These are phyloP conservation scores for Pleurotus platypus DNA, from an alignment of 768 basidiomycete species.

Conservation along the genomic window DNA sequence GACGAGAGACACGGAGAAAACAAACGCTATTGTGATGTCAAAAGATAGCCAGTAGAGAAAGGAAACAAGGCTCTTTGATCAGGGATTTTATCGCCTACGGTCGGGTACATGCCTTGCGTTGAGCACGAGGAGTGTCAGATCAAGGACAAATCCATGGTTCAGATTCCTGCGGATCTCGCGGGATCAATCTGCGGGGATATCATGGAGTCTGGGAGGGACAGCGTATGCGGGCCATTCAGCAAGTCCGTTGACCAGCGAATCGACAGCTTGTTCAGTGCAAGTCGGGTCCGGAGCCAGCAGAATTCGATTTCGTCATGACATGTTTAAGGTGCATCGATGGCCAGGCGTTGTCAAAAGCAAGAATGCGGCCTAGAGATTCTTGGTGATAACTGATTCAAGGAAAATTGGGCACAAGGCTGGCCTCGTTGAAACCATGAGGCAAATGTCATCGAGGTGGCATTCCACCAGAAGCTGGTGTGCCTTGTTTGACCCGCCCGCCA, in stretches of 20 bases:
- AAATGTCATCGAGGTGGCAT: conserved; percentile 11
- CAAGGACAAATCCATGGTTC: conserved; percentile 16
- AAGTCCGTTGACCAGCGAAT: conserved; percentile 13
- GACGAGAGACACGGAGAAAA: conserved; percentile 17
- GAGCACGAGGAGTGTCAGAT: conserved; percentile 36
- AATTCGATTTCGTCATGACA: neutral
- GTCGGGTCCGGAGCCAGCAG: conserved; percentile 2
- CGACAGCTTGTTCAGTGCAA: neutral
- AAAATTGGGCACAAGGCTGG: conserved; percentile 24
- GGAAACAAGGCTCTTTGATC: conserved; percentile 13
- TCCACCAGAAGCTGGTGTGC: conserved; percentile 9
- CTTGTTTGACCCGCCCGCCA: neutral
- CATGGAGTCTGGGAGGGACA: conserved; percentile 20
- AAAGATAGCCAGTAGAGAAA: conserved; percentile 11
- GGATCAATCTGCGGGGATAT: conserved; percentile 28
- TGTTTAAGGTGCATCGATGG: conserved; percentile 9
- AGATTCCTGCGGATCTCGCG: conserved; percentile 6
- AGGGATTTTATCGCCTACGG: conserved; percentile 24
- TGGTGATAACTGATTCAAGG: conserved; percentile 18
- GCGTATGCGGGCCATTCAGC: conserved; percentile 12
- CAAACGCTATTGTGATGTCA: conserved; percentile 10
- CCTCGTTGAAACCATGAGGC: conserved; percentile 45
- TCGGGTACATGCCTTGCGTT: conserved; percentile 30
- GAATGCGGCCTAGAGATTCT: neutral
- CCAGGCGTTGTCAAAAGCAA: neutral